These are phyloP conservation scores for Gymnopus androsaceus DNA, from an alignment of 1,284 basidiomycete species.

Conservation along the genomic window DNA sequence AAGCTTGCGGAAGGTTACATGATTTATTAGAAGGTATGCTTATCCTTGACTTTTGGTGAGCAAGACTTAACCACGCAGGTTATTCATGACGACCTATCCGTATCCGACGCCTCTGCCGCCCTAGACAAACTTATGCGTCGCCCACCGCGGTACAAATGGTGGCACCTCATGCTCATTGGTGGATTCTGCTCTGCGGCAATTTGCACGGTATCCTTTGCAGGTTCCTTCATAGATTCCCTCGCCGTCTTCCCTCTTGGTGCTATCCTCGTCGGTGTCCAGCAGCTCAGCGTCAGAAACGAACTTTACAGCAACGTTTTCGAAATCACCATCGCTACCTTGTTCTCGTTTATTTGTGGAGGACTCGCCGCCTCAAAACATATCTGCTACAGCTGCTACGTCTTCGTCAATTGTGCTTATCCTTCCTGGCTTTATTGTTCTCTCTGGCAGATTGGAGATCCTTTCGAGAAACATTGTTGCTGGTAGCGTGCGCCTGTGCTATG, in stretches of 20 bases:
- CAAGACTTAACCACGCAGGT: constrained; percentile 47
- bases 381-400: constrained; percentile 87
- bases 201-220: constrained; percentile 69
- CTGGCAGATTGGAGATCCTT: constrained; percentile 80
- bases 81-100: constrained; percentile 84
- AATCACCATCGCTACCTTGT: constrained; percentile 76
- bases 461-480: constrained; percentile 80
- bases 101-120: constrained; percentile 74
- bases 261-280: constrained; percentile 78
- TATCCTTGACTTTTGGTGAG: not conserved
- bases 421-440: constrained; percentile 82
- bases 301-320: constrained; percentile 88
- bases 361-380: constrained; percentile 72
- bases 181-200: constrained; percentile 84
- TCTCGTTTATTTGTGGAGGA: constrained; percentile 83
- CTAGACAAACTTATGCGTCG: constrained; percentile 80
- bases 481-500: constrained; percentile 85
- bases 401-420: constrained; percentile 87
- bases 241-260: constrained; percentile 78
- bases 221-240: constrained; percentile 81
- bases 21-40: constrained; percentile 79
- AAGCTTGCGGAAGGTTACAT: constrained; percentile 78
- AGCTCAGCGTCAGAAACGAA: constrained; percentile 76
- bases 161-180: constrained; percentile 75
- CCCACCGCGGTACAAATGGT: constrained; percentile 62